phyloP scores from a whole-genome alignment of 192 early-diverging fungal species.

The Chytriomyces confervae region DNA sequence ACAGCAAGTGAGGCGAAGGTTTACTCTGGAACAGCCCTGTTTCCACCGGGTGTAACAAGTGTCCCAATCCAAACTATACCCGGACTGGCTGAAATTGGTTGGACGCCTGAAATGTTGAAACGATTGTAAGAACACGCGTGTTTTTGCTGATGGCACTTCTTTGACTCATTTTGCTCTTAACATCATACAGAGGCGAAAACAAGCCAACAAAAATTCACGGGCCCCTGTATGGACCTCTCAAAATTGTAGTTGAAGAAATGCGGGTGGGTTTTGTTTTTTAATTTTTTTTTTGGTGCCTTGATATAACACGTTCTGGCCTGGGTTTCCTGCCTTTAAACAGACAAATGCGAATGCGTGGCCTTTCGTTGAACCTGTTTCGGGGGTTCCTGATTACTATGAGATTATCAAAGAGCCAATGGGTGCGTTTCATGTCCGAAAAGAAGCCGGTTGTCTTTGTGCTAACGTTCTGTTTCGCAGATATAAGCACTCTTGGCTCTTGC shows the following conservation, averaged over 20 bases:
- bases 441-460: not conserved
- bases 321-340: slow-evolving; percentile 37
- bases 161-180: slow-evolving; percentile 11
- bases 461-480: slow-evolving; percentile 51
- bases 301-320: not conserved
- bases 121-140: slow-evolving; percentile 10
- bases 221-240: slow-evolving; percentile 72
- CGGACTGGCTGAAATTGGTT: slow-evolving; percentile 90
- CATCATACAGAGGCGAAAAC: slow-evolving; percentile 17
- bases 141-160: not conserved
- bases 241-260: slow-evolving; percentile 78
- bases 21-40: slow-evolving; percentile 76
- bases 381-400: slow-evolving; percentile 93
- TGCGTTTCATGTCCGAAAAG: slow-evolving; percentile 33
- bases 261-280: slow-evolving; percentile 39
- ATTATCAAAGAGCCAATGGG: slow-evolving; percentile 98
- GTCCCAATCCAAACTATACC: slow-evolving; percentile 83
- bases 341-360: slow-evolving; percentile 88
- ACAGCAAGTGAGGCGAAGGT: slow-evolving; percentile 76
- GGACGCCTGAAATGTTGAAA: slow-evolving; percentile 88
- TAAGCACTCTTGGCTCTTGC: slow-evolving; percentile 81
- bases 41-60: slow-evolving; percentile 59
- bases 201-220: slow-evolving; percentile 52
- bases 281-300: slow-evolving; percentile 35
- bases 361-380: slow-evolving; percentile 90